A percentile compares a stretch with the other conserved stretches of the same genome.
Conservation (phyloP, 306 rosid genomes). For the Luffa aegyptiaca region DNA sequence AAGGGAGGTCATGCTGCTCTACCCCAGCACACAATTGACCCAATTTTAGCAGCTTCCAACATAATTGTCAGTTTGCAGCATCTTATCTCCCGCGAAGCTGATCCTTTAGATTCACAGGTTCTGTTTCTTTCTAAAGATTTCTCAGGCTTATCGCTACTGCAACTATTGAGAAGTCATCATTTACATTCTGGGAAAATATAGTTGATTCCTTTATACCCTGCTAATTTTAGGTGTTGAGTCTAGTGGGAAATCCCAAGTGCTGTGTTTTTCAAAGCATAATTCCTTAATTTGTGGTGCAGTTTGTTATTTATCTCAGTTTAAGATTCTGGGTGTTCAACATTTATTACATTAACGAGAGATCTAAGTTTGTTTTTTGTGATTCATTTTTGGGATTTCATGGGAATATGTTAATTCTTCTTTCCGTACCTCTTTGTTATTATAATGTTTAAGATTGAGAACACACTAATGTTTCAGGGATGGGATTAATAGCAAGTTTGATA, state of each 20-base stretch:
- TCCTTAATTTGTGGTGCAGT: neutral
- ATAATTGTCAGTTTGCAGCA: slow-evolving; percentile 76
- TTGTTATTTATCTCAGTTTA: neutral
- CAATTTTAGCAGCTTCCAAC: slow-evolving; percentile 72
- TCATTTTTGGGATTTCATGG: neutral
- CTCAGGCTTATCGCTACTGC: neutral
- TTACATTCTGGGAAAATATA: neutral
- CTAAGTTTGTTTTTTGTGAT: neutral
- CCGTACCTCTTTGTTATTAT: neutral
- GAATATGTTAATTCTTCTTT: neutral
- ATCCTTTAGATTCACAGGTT: slow-evolving; percentile 86
- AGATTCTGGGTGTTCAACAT: neutral
- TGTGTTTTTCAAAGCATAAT: neutral
- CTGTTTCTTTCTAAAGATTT: neutral
- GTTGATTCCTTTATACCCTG: neutral
- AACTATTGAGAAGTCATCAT: neutral
- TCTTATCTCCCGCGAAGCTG: slow-evolving; percentile 75
- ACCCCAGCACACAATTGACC: slow-evolving; percentile 77
- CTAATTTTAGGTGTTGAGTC: neutral
- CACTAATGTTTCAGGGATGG: neutral
- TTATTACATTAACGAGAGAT: neutral
- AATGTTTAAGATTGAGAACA: neutral
- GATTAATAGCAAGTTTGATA: neutral
- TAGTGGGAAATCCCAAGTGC: neutral
- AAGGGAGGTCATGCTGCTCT: slow-evolving; percentile 92